These are phyloP conservation scores for Zizania latifolia DNA, from an alignment of 176 grass and related monocot species.

Conservation along the genomic window DNA sequence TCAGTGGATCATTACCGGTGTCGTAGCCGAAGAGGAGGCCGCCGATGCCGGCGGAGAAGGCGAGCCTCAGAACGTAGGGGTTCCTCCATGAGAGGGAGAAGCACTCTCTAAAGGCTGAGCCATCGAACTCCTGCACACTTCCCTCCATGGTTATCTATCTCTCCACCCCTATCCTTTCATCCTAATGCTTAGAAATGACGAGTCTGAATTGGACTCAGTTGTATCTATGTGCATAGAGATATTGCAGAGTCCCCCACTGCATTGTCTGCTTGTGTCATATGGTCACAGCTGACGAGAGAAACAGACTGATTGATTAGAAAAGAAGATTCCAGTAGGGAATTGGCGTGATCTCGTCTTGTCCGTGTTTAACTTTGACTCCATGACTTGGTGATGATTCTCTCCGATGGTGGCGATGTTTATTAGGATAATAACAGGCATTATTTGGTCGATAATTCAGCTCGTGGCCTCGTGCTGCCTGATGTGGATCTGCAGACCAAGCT, in stretches of 20 bases:
- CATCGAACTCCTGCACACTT: conserved; percentile 54
- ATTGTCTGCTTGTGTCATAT: background rate
- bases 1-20: conserved; percentile 52
- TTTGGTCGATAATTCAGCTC: background rate
- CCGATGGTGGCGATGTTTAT: background rate
- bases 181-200: conserved; percentile 1
- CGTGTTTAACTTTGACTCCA: conserved; percentile 6
- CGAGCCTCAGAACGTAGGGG: no score
- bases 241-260: background rate
- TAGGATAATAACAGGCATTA: background rate
- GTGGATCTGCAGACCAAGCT: background rate
- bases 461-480: background rate
- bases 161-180: background rate
- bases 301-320: background rate
- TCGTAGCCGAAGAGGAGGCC: conserved; percentile 92
- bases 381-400: background rate
- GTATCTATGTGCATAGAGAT: background rate
- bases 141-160: conserved; percentile 50
- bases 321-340: conserved; percentile 25
- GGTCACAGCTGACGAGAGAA: background rate
- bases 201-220: background rate
- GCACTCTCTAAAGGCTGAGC: conserved; percentile 56
- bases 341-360: background rate
- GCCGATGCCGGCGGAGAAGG: no score
- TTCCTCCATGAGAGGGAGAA: no score